Base-by-base conservation (phyloP, 371 early-diverging fungal species). In the Paraphysoderma sedebokerense region DNA sequence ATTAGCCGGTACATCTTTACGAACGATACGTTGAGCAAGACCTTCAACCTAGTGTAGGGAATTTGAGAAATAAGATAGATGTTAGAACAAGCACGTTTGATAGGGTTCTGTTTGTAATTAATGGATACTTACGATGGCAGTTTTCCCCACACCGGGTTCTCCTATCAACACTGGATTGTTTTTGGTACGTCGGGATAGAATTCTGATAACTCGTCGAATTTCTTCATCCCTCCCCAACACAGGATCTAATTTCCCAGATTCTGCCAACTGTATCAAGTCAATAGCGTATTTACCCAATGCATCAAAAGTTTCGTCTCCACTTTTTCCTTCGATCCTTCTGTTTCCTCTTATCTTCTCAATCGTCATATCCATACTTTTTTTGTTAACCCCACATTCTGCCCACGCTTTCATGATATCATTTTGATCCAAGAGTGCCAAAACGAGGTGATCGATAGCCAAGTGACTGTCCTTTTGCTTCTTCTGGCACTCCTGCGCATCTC, bases 81-180 rank as follows among this genome's bases (percentile, higher is more conserved):
- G n/a, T n/a, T n/a, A n/a, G n/a, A n/a, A n/a, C n/a, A n/a, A n/a
- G n/a, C n/a, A n/a, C n/a, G n/a, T n/a, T n/a, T n/a, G n/a, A n/a
- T n/a, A n/a, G n/a, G n/a, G n/a, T n/a, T n/a, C n/a, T n/a, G n/a
- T n/a, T n/a, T n/a, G n/a, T n/a, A n/a, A n/a, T n/a, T n/a, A n/a
- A n/a, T n/a, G n/a, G n/a, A n/a, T n/a, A n/a, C n/a, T n/a, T n/a
- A n/a, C 92, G 47, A 93, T 88, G 45, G 93, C 92, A 0, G 93
- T 92, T 50, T 96, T 96, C 46, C 93, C 96, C 0, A 86, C 86
- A 56, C 97, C 96, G 9, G 93, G 91, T 40, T 81, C 84, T 28
- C 88, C 76, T 44, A 73, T 58, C 20, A 73, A 58, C 1, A 65
- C 70, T 15, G 77, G 75, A 55, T 79, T 82, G 55, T 72, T 70